Evolutionary conservation across 1,139 yeast species (phyloP).

Genomic region (Citeromyces hawaiiensis): DNA sequence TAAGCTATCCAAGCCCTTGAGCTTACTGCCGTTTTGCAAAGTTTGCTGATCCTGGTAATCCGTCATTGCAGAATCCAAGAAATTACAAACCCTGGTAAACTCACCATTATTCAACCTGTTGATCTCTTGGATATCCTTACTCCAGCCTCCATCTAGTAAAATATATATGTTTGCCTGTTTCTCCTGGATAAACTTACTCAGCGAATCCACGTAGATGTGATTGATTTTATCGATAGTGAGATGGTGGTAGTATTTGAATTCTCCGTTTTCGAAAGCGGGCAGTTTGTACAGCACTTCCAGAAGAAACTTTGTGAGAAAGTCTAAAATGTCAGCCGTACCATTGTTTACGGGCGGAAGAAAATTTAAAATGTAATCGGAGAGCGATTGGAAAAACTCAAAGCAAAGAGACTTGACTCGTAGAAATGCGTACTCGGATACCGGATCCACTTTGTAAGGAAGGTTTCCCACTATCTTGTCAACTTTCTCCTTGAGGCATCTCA

Average conservation of each 20-base stretch:
- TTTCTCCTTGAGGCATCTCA: slow-evolving; percentile 34
- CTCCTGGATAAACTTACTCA: slow-evolving; percentile 31
- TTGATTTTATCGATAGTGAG: slow-evolving; percentile 74
- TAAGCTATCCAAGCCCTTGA: neutral
- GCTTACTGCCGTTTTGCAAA: neutral
- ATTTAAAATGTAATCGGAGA: slow-evolving; percentile 68
- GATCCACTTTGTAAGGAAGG: slow-evolving; percentile 68
- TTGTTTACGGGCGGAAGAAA: slow-evolving; percentile 70
- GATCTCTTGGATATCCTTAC: slow-evolving; percentile 41
- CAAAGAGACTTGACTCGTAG: slow-evolving; percentile 64
- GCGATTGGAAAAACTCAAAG: slow-evolving; percentile 62
- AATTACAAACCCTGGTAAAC: slow-evolving; percentile 32
- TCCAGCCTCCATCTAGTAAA: slow-evolving; percentile 37
- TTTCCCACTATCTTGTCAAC: slow-evolving; percentile 29
- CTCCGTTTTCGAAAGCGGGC: slow-evolving; percentile 61
- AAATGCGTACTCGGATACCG: slow-evolving; percentile 75
- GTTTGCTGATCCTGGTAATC: slow-evolving; percentile 7
- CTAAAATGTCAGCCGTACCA: slow-evolving; percentile 41
- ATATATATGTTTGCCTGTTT: slow-evolving; percentile 22
- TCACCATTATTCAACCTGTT: slow-evolving; percentile 42
- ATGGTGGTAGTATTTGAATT: slow-evolving; percentile 59
- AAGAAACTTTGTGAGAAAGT: slow-evolving; percentile 49
- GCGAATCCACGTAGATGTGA: slow-evolving; percentile 58
- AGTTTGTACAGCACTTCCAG: slow-evolving; percentile 51
- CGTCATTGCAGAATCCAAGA: slow-evolving; percentile 25